A percentile compares a stretch with the other conserved stretches of the same genome.
These are phyloP conservation scores for Kappamyces sp. DNA, from an alignment of 192 early-diverging fungal genomes.

Conservation along the genomic window DNA sequence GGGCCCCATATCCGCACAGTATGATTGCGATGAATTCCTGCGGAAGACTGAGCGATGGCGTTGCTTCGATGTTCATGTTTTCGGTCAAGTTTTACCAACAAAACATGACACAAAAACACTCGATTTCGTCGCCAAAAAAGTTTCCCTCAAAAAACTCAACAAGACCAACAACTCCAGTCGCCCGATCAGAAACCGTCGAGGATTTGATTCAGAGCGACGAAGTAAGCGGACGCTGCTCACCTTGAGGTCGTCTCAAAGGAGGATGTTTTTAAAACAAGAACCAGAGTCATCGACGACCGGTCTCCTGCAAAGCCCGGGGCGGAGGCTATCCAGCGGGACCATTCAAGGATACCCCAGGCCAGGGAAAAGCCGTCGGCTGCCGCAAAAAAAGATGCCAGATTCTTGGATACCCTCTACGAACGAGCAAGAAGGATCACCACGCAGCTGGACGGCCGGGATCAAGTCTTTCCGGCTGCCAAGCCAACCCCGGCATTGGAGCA, in stretches of 20 bases:
- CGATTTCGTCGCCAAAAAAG: conserved; percentile 7
- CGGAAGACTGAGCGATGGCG: not conserved
- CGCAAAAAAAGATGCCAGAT: conserved; percentile 5
- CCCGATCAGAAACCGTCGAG: not conserved
- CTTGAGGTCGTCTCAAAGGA: conserved; percentile 1
- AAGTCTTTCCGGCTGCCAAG: no score
- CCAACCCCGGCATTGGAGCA: no score
- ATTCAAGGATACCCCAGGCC: not conserved
- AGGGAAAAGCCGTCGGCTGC: not conserved
- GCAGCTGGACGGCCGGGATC: no score
- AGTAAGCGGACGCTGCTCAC: not conserved
- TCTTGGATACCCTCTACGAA: not conserved
- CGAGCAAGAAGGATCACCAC: not conserved
- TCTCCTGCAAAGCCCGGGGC: not conserved
- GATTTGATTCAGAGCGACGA: not conserved
- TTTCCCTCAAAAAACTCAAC: conserved; percentile 2
- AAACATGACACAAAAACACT: not conserved
- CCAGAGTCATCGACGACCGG: conserved; percentile 11
- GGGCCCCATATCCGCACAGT: conserved; percentile 17
- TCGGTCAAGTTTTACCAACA: conserved; percentile 9
- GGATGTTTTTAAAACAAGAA: conserved; percentile 10
- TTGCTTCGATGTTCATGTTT: not conserved
- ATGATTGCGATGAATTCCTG: not conserved
- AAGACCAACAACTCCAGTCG: not conserved
- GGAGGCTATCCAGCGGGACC: conserved; percentile 1